Evolutionary conservation across 768 basidiomycete species (phyloP), one percentile per base, ranked within the genome.

Genomic region (Panellus pusillus): DNA sequence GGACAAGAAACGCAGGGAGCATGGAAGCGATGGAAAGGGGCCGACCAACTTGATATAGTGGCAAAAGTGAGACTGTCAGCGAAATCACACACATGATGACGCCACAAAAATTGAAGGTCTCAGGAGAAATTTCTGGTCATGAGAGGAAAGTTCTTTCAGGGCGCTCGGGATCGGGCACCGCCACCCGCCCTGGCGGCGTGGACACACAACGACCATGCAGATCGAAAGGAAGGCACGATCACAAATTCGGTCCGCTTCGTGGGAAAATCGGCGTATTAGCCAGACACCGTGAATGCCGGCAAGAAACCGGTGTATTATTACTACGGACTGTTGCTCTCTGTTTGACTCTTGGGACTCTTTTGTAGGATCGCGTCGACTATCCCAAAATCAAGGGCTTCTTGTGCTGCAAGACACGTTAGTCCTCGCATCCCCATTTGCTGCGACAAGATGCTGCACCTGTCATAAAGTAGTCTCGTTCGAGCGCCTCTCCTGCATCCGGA

Each of bases 391-490:
- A 92, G 75, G 12, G 93, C 93, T 78, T 96, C 91, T 67, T 87
- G 83, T 5, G 94, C 91, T 85, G 70, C 60, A 55, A 59, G 54
- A 57, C 45, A 44, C 48, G 52, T 61, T 28, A 61, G 64, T 62
- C 54, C 46, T 56, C 36, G 50, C 50, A 60, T 62, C 31, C 58
- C 7, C 13, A 40, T 24, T 52, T 18, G 18, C 19, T 17, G 13
- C 9, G 41, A 24, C 61, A 47, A 58, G n/a, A n/a, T 28, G 63
- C 61, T 44, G 60, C 59, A 86, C 89, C 87, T 55, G 93, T 96
- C 91, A 98, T 89, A 70, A 93, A 98, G 71, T 95, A 95, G 71
- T 98, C 94, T 56, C 94, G 80, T 73, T 98, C 94, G 60, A 98
- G 74, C 36, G 94, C 93, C 55, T 76, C 87, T 70, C 91, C 93